phyloP scores from a whole-genome alignment of 1,284 basidiomycete genomes.

The Amylostereum chailletii region DNA sequence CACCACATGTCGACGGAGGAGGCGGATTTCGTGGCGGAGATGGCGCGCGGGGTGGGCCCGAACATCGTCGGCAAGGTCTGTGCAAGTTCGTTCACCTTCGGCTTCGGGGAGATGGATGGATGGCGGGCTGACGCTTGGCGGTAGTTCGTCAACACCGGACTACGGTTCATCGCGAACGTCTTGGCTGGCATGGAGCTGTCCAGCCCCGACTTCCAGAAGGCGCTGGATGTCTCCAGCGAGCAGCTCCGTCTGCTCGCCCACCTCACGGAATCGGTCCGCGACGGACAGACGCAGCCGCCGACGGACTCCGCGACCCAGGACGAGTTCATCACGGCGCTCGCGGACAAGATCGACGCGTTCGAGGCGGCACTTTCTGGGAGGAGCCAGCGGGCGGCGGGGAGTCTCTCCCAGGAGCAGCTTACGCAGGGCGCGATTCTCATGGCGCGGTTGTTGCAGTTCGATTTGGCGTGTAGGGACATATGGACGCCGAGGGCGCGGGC shows the following conservation, averaged over 20 bases:
- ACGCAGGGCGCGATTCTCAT: slow-evolving; percentile 37
- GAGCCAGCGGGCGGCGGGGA: slow-evolving; percentile 9
- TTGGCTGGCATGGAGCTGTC: slow-evolving; percentile 30
- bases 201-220: slow-evolving; percentile 20
- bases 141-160: slow-evolving; percentile 70
- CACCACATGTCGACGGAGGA: slow-evolving; percentile 67
- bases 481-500: slow-evolving; percentile 51
- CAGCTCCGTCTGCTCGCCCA: slow-evolving; percentile 61
- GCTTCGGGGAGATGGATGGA: background rate
- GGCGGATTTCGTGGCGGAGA: slow-evolving; percentile 71
- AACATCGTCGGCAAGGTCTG: slow-evolving; percentile 59
- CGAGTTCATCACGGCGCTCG: slow-evolving; percentile 39
- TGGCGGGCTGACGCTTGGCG: slow-evolving; percentile 2
- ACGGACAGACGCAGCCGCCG: slow-evolving; percentile 33
- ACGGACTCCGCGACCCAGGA: slow-evolving; percentile 45
- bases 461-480: slow-evolving; percentile 50
- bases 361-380: slow-evolving; percentile 25
- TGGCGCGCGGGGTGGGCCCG: slow-evolving; percentile 59
- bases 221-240: slow-evolving; percentile 46
- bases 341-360: slow-evolving; percentile 33
- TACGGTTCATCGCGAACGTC: slow-evolving; percentile 54
- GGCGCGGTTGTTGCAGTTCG: slow-evolving; percentile 62
- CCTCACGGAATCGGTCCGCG: slow-evolving; percentile 56
- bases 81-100: background rate
- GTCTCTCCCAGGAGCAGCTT: slow-evolving; percentile 7